A percentile compares a stretch with the other conserved stretches of the same genome.
phyloP scores from a whole-genome alignment of 768 basidiomycete genomes.

The Termitomyces titanicus region DNA sequence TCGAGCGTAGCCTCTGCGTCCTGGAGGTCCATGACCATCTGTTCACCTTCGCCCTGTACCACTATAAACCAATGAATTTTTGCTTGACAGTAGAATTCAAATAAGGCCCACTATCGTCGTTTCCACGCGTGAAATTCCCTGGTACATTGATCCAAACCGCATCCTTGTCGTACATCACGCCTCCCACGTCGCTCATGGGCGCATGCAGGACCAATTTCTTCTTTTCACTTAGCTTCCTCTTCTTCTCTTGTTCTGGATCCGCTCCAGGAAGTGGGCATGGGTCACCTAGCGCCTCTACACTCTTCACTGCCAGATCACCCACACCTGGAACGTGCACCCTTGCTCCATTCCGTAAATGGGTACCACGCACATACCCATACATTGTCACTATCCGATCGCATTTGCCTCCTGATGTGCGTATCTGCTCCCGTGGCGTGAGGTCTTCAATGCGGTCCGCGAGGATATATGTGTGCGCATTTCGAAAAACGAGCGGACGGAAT shows the following conservation, averaged over 20 bases:
- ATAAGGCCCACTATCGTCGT: slow-evolving; percentile 48
- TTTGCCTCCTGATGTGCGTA: slow-evolving; percentile 78
- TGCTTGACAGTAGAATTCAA: background rate
- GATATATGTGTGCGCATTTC: slow-evolving; percentile 93
- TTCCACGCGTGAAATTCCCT: slow-evolving; percentile 86
- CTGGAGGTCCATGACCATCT: slow-evolving; percentile 97
- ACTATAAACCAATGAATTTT: slow-evolving; percentile 35
- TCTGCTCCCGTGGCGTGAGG: slow-evolving; percentile 81
- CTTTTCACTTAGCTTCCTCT: slow-evolving; percentile 92
- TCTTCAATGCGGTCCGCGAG: slow-evolving; percentile 95
- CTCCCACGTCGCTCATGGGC: slow-evolving; percentile 98
- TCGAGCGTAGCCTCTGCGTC: slow-evolving; percentile 81
- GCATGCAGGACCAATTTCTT: slow-evolving; percentile 90
- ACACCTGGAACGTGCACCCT: slow-evolving; percentile 94
- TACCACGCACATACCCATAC: slow-evolving; percentile 93
- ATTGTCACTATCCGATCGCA: slow-evolving; percentile 92
- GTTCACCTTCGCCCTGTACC: slow-evolving; percentile 88
- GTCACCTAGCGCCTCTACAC: slow-evolving; percentile 76
- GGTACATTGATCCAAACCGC: slow-evolving; percentile 98
- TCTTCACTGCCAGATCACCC: slow-evolving; percentile 80
- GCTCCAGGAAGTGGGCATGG: slow-evolving; percentile 93
- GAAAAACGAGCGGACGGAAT: slow-evolving; percentile 94
- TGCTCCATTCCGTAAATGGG: slow-evolving; percentile 70
- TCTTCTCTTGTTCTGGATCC: slow-evolving; percentile 91
- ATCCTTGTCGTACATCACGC: slow-evolving; percentile 96